phyloP scores from a whole-genome alignment of 495 filamentous ascomycete genomes.

The Chaetomium tenue region DNA sequence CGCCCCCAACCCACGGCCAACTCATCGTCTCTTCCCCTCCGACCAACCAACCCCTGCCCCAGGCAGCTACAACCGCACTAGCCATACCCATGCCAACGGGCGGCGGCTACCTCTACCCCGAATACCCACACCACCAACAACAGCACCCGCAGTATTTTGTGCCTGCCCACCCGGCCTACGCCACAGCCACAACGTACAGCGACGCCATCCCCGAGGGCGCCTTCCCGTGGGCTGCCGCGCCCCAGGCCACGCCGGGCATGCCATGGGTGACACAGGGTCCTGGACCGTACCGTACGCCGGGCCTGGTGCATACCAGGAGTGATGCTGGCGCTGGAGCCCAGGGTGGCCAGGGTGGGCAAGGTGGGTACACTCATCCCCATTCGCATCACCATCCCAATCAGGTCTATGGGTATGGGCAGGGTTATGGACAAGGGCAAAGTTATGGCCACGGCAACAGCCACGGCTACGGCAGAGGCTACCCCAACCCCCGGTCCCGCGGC shows the following conservation, averaged over 20 bases:
- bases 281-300: constrained; percentile 17
- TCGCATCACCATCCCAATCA: not conserved
- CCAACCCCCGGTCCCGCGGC: not conserved
- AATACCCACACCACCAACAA: not conserved
- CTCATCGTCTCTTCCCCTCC: not conserved
- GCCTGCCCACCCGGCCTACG: constrained; percentile 14
- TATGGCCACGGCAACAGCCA: not conserved
- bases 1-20: not conserved
- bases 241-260: not conserved
- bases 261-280: constrained; percentile 13
- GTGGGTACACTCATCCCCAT: too few relatives aligned
- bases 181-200: constrained; percentile 12
- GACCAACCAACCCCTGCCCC: not conserved
- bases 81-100: not conserved
- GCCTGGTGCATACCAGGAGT: not conserved
- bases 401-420: not conserved
- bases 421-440: not conserved
- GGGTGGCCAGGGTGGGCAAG: too few relatives aligned
- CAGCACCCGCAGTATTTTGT: not conserved
- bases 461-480: not conserved
- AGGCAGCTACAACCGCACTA: too few relatives aligned
- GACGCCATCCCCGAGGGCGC: constrained; percentile 20
- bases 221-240: constrained; percentile 14
- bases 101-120: not conserved
- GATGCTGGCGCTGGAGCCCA: too few relatives aligned